A percentile compares a stretch with the other conserved stretches of the same genome.
Conservation (phyloP, 352 stramenopile genomes). For the Pythium vanterpoolii region DNA sequence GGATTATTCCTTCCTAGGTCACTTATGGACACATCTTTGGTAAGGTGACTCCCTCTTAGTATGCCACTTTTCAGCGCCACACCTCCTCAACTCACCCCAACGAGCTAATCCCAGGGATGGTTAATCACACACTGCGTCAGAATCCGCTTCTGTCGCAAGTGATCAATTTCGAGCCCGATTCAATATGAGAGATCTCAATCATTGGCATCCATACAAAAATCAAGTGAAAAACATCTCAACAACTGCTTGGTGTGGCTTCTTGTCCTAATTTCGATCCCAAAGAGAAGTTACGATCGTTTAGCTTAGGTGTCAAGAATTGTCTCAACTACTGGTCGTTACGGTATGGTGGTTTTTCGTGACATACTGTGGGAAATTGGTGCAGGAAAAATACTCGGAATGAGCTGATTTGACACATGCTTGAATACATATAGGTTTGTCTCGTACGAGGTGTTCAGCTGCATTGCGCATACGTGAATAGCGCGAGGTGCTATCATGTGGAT, state of each 20-base stretch:
- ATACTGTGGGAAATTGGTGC: too few relatives aligned
- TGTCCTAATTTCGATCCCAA: background rate
- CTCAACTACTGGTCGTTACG: too few relatives aligned
- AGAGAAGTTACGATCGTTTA: background rate
- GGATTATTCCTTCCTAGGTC: constrained; percentile 10
- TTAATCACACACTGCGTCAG: constrained; percentile 7
- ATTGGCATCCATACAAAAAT: background rate
- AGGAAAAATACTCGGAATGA: too few relatives aligned
- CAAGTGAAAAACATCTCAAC: constrained; percentile 3
- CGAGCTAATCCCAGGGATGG: background rate
- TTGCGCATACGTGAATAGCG: background rate
- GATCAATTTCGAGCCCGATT: too few relatives aligned
- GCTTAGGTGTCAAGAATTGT: too few relatives aligned
- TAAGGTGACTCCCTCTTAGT: constrained; percentile 1
- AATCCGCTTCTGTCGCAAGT: background rate
- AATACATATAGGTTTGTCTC: too few relatives aligned
- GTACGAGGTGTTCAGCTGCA: too few relatives aligned
- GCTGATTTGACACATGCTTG: too few relatives aligned
- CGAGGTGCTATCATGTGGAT: too few relatives aligned
- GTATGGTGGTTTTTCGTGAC: too few relatives aligned
- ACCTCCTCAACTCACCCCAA: constrained; percentile 5
- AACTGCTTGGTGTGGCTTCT: background rate
- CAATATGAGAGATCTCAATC: background rate
- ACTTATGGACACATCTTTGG: constrained; percentile 5
- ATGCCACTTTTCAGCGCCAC: constrained; percentile 5